Percentiles rank a stretch among this genome's conserved stretches.
These are phyloP conservation scores for Mentha longifolia DNA, from an alignment of 257 asterid species.

Conservation along the genomic window DNA sequence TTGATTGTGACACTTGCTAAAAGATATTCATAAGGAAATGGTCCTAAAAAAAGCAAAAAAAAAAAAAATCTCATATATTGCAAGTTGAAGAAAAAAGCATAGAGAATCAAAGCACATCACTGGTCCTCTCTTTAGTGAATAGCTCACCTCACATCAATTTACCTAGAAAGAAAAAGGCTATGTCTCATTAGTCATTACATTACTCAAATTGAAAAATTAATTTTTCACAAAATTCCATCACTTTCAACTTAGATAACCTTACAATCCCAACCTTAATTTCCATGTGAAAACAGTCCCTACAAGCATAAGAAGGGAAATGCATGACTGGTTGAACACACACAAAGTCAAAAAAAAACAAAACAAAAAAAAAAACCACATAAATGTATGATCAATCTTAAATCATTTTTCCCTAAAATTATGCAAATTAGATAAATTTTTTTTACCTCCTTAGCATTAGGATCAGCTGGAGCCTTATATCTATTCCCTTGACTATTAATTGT, in stretches of 20 bases:
- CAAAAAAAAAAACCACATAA: not conserved
- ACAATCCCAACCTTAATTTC: constrained; percentile 10
- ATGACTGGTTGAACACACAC: constrained; percentile 1
- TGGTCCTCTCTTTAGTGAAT: constrained; percentile 26
- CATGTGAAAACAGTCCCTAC: constrained; percentile 25
- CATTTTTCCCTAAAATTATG: not conserved
- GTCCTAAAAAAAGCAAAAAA: not conserved
- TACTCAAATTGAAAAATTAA: not conserved
- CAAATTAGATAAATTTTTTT: not conserved
- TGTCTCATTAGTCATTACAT: constrained; percentile 14
- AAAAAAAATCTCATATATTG: not conserved
- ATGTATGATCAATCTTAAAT: not conserved
- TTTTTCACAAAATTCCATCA: not conserved
- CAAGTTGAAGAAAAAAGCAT: constrained; percentile 30
- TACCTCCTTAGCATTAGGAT: constrained; percentile 70
- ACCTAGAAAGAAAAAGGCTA: not conserved
- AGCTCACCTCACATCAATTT: constrained; percentile 12
- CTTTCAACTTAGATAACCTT: constrained; percentile 5
- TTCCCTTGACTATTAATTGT: constrained; percentile 74
- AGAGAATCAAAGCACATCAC: constrained; percentile 13
- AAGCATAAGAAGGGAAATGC: not conserved
- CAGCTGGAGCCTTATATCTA: constrained; percentile 57
- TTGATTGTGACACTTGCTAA: constrained; percentile 23
- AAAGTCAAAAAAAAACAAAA: constrained; percentile 32
- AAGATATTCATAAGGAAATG: not conserved